A percentile compares a stretch with the other conserved stretches of the same genome.
Conservation (phyloP, 1,284 basidiomycete genomes). For the Pyrrhoderma lamaoense region DNA sequence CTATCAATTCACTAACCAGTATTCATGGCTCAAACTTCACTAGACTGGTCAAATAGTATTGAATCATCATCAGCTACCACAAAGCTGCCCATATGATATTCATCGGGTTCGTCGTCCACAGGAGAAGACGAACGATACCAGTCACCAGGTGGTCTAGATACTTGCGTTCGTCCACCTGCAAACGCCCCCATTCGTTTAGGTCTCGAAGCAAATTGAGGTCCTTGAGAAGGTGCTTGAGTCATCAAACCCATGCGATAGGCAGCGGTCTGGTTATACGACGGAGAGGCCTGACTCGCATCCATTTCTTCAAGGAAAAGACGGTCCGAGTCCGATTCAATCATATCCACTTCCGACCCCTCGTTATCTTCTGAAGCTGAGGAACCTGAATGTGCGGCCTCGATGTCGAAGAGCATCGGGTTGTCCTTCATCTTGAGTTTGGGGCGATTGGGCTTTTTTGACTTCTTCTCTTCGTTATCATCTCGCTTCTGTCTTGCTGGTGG, state of each 20-base stretch:
- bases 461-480: constrained; percentile 7
- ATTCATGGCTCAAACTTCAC: constrained; percentile 19
- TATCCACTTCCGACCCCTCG: constrained; percentile 51
- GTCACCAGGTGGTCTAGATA: constrained; percentile 24
- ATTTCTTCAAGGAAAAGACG: constrained; percentile 58
- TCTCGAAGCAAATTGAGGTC: constrained; percentile 46
- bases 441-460: constrained; percentile 30
- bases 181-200: constrained; percentile 40
- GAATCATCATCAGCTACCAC: constrained; percentile 67
- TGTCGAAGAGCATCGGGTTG: constrained; percentile 48
- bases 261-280: constrained; percentile 67
- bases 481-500: constrained; percentile 13
- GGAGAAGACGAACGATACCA: constrained; percentile 52
- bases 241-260: constrained; percentile 63
- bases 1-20: too few species aligned
- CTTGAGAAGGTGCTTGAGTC: constrained; percentile 52
- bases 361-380: neutral
- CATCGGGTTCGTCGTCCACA: constrained; percentile 37
- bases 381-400: constrained; percentile 71
- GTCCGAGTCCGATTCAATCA: constrained; percentile 63
- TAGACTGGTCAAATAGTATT: constrained; percentile 30
- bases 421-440: constrained; percentile 30
- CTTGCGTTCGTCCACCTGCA: constrained; percentile 22
- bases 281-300: constrained; percentile 62
- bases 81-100: constrained; percentile 68